Base-by-base conservation (phyloP, 2,329 filamentous ascomycete species). In the Pseudogymnoascus sp. region DNA sequence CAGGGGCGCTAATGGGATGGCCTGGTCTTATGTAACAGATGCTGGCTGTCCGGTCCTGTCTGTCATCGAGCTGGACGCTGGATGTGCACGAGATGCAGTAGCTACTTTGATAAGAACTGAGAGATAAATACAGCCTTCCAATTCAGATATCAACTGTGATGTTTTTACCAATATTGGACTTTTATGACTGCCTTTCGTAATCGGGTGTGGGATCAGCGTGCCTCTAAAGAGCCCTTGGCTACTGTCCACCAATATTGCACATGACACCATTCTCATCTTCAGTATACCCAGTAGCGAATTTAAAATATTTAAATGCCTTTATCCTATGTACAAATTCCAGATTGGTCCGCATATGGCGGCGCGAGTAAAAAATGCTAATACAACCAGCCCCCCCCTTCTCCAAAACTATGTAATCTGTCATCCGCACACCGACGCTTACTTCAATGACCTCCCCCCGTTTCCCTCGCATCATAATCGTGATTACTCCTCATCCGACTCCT, bases 401-500 rank as follows among this genome's bases (percentile, higher is more conserved):
- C 47, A 5, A 33, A 54, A 54, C 47, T 54, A 54, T 54, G 47
- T 54, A 54, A 54, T 54, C 47, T 54, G 25, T 54, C 8, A 5
- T 28, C 16, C 47, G 22, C 47, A 33, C 16, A 14, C 47, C 47
- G n/a, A 7, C 47, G 47, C 47, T 54, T 28, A 54, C 28, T 54
- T 54, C 28, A 54, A 54, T 54, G 47, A 54, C 47, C 47, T 12
- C 14, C 16, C 16, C 11, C 16, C 47, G 3, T 35, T 54, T 54
- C 6, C 28, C n/a, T 54, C 28, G 47, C 47, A 33, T 54, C 47
- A 35, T 33, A 33, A 54, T 54, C 28, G 47, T 54, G 47, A 54
- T 54, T 64, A 71, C 64, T 71, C 70, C 60, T 71, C 70, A 33
- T 70, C 70, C 12, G 66, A 68, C 63, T 71, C 70, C 62, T 70